Evolutionary conservation across 441 rosid genomes (phyloP).

Genomic region (Gossypium gossypioides): DNA sequence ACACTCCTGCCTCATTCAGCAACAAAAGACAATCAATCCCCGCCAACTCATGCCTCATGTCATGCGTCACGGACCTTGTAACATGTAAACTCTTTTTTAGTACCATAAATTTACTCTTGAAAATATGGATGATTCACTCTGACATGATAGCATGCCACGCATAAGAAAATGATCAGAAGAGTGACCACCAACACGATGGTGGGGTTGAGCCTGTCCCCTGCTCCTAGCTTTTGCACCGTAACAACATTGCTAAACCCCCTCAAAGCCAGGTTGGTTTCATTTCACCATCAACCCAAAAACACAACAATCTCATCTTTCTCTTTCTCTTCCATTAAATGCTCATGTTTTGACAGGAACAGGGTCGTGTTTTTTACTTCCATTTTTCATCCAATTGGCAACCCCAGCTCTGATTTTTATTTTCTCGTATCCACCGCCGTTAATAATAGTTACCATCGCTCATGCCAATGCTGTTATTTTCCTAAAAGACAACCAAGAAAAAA

Average conservation of each 20-base stretch:
- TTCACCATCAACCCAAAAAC: too few relatives aligned
- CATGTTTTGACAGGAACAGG: neutral
- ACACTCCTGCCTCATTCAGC: neutral
- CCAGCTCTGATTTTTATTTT: neutral
- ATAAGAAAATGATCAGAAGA: neutral
- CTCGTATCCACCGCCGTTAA: constrained; percentile 32
- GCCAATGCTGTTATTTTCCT: constrained; percentile 14
- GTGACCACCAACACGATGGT: neutral
- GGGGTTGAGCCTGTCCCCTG: constrained; percentile 1
- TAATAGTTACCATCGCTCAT: constrained; percentile 1
- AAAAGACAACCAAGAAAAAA: constrained; percentile 5
- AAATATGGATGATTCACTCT: too few relatives aligned
- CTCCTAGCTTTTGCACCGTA: neutral
- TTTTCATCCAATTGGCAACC: neutral
- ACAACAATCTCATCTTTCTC: neutral
- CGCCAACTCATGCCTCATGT: neutral
- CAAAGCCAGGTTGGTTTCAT: neutral
- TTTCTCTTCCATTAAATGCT: constrained; percentile 10
- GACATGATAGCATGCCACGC: neutral
- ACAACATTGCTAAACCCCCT: neutral
- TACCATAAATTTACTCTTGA: too few relatives aligned
- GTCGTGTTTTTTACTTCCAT: neutral
- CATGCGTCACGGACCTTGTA: neutral
- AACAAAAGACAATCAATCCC: neutral
- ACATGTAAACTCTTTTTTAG: too few relatives aligned